Conservation (phyloP, 2,329 filamentous ascomycete genomes). For the Elsinoe ampelina region DNA sequence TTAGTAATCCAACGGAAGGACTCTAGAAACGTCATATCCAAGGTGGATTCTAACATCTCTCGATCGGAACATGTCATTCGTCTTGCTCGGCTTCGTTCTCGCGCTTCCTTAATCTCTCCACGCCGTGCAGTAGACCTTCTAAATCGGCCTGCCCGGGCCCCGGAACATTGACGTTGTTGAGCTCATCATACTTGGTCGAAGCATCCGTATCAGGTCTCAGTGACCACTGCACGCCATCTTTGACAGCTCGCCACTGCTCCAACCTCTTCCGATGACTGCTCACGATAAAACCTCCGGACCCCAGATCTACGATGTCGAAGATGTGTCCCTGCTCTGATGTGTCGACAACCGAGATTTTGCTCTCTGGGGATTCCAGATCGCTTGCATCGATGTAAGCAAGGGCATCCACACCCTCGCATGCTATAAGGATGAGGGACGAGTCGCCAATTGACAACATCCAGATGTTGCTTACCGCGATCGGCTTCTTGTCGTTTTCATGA, state of each 20-base stretch:
- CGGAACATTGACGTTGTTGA: slow-evolving; percentile 19
- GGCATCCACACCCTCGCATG: slow-evolving; percentile 31
- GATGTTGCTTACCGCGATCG: slow-evolving; percentile 43
- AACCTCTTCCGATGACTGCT: background rate
- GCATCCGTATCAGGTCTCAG: background rate
- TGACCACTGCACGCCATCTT: background rate
- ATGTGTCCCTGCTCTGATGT: background rate
- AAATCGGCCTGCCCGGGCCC: slow-evolving; percentile 30
- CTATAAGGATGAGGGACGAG: slow-evolving; percentile 27
- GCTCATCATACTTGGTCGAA: slow-evolving; percentile 14
- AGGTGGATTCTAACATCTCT: too few species aligned
- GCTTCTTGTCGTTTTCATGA: slow-evolving; percentile 1
- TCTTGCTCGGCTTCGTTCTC: slow-evolving; percentile 19
- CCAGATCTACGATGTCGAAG: slow-evolving; percentile 2
- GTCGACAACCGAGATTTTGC: background rate
- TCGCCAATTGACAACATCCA: slow-evolving; percentile 29
- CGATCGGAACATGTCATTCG: slow-evolving; percentile 1
- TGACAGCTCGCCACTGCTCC: background rate
- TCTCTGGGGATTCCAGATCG: background rate
- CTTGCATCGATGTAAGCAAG: slow-evolving; percentile 52
- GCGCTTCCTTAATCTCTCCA: slow-evolving; percentile 43
- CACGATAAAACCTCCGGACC: background rate
- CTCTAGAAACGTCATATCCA: background rate
- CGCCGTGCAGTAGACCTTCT: slow-evolving; percentile 37
- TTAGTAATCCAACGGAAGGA: too few species aligned